phyloP scores from a whole-genome alignment of 305 asterid species.

The Ilex paraguariensis region DNA sequence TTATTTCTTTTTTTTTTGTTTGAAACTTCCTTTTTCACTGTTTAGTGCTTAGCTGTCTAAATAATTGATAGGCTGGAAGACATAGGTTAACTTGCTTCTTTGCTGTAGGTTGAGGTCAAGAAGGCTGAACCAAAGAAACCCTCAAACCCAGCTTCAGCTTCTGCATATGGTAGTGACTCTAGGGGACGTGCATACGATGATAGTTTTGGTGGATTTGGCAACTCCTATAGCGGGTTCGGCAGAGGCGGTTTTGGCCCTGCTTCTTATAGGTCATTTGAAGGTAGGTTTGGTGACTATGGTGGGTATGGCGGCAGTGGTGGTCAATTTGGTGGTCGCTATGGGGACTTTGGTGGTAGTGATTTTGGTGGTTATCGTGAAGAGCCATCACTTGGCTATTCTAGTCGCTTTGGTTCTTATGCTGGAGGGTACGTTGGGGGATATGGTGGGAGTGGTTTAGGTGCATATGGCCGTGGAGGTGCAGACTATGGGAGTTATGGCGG shows the following conservation, averaged over 20 bases:
- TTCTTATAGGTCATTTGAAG: slow-evolving; percentile 83
- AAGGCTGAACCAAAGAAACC: slow-evolving; percentile 99
- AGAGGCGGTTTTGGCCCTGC: slow-evolving; percentile 86
- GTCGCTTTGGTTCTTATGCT: slow-evolving; percentile 78
- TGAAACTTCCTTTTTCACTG: neutral
- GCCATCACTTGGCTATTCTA: slow-evolving; percentile 67
- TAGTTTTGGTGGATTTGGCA: slow-evolving; percentile 68
- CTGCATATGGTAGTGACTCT: slow-evolving; percentile 88
- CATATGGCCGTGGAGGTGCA: slow-evolving; percentile 83
- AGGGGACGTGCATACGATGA: slow-evolving; percentile 84
- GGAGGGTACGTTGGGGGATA: slow-evolving; percentile 72
- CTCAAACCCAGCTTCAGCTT: slow-evolving; percentile 80
- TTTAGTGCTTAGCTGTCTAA: slow-evolving; percentile 34
- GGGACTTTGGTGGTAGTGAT: slow-evolving; percentile 70
- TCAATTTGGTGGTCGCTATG: slow-evolving; percentile 77
- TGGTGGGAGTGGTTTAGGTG: slow-evolving; percentile 64
- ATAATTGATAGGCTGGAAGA: slow-evolving; percentile 39
- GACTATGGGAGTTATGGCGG: slow-evolving; percentile 62
- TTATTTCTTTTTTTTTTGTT: neutral
- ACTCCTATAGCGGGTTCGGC: slow-evolving; percentile 64
- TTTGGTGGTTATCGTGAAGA: slow-evolving; percentile 70
- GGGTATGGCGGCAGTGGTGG: slow-evolving; percentile 33
- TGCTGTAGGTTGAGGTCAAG: slow-evolving; percentile 99
- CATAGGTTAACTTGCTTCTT: slow-evolving; percentile 95
- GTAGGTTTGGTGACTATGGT: slow-evolving; percentile 80